Evolutionary conservation across 371 early-diverging fungal species (phyloP).

Genomic region (Rhizomucor miehei): DNA sequence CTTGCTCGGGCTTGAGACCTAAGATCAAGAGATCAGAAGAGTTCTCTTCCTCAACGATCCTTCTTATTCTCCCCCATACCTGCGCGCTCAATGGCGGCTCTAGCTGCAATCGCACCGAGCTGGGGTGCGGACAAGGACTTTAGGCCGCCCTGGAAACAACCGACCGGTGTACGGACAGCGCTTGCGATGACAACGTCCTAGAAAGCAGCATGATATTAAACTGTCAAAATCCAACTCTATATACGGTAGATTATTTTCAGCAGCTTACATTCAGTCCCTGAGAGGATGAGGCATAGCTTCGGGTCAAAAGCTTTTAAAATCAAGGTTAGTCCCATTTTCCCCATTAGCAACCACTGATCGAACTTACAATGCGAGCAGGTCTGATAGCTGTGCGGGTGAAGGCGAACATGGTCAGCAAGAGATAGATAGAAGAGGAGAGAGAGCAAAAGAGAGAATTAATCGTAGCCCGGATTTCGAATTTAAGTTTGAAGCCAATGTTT

Average conservation of each 20-base stretch:
- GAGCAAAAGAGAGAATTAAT: slow-evolving; percentile 1
- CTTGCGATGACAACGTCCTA: slow-evolving; percentile 62
- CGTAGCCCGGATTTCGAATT: no score
- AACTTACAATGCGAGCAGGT: slow-evolving; percentile 19
- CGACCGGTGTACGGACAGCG: slow-evolving; percentile 75
- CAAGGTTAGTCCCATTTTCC: not conserved
- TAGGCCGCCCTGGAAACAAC: slow-evolving; percentile 69
- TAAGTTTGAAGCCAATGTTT: no score
- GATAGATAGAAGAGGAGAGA: slow-evolving; percentile 4
- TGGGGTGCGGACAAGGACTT: slow-evolving; percentile 63
- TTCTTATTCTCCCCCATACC: slow-evolving; percentile 24
- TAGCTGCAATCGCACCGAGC: slow-evolving; percentile 73
- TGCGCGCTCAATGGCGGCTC: slow-evolving; percentile 65
- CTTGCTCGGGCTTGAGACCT: slow-evolving; percentile 63
- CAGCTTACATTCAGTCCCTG: slow-evolving; percentile 22
- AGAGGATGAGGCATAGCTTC: slow-evolving; percentile 13
- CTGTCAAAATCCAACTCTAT: not conserved
- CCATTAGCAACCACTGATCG: not conserved
- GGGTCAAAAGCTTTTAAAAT: slow-evolving; percentile 18
- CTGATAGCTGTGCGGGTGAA: slow-evolving; percentile 17
- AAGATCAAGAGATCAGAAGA: not conserved
- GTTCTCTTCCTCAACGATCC: no score
- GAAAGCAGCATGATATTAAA: not conserved
- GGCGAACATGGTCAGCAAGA: slow-evolving; percentile 18
- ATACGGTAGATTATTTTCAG: not conserved